Conservation (phyloP, 2,329 filamentous ascomycete species). For the Sporothrix inflata region DNA sequence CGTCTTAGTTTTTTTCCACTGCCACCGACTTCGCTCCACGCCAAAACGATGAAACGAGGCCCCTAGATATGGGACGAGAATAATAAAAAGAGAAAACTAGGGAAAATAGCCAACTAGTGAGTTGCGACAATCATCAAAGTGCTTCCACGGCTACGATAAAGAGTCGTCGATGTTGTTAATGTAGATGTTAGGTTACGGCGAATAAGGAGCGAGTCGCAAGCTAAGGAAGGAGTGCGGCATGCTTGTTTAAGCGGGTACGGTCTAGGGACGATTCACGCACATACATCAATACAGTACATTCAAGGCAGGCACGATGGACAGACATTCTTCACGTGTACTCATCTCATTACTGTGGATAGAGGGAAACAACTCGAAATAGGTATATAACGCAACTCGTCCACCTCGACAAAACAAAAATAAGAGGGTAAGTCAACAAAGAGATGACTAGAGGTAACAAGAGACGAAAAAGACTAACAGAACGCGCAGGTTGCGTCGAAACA, state of each 20-base stretch:
- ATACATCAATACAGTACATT: not conserved
- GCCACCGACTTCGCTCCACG: too few relatives aligned
- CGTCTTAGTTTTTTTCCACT: too few relatives aligned
- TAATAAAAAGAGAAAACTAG: too few relatives aligned
- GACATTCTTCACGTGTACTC: not conserved
- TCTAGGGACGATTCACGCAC: not conserved
- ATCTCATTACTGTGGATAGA: conserved; percentile 23
- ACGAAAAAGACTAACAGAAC: not conserved
- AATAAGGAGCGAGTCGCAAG: too few relatives aligned
- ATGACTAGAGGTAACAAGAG: not conserved
- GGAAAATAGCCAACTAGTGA: too few relatives aligned
- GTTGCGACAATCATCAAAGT: too few relatives aligned
- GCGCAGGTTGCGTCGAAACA: not conserved
- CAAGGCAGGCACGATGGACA: not conserved
- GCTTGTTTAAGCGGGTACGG: not conserved
- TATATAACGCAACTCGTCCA: conserved; percentile 26
- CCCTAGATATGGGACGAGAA: too few relatives aligned
- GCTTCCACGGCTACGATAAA: too few relatives aligned
- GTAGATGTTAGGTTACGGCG: too few relatives aligned
- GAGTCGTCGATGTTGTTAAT: too few relatives aligned
- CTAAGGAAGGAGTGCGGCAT: not conserved
- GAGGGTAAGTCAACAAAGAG: not conserved
- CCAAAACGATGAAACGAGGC: too few relatives aligned
- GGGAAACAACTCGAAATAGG: conserved; percentile 29
- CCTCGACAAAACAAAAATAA: not conserved